Conservation (phyloP, 169 alveolate species). For the Plasmodium gaboni region DNA sequence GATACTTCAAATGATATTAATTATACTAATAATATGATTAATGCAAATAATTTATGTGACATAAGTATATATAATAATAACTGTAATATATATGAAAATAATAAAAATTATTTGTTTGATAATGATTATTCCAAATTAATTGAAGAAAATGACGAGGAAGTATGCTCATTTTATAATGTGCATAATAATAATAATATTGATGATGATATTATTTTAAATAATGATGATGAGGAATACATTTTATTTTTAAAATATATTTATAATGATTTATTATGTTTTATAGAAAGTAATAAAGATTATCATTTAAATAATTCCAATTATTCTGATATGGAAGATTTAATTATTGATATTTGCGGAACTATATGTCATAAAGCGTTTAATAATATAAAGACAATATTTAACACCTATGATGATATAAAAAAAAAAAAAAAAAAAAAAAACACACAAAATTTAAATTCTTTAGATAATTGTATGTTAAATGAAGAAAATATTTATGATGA, state of each 20-base stretch:
- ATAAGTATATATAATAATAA: no score
- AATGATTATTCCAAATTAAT: no score
- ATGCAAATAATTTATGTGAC: no score
- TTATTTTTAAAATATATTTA: slow-evolving; percentile 58
- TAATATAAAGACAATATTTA: slow-evolving; percentile 39
- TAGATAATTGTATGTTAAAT: neutral
- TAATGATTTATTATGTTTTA: slow-evolving; percentile 51
- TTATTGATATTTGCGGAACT: slow-evolving; percentile 30
- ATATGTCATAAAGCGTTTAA: slow-evolving; percentile 29
- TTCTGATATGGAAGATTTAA: slow-evolving; percentile 49
- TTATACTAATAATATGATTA: no score
- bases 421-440: neutral
- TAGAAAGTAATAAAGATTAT: slow-evolving; percentile 44
- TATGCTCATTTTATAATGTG: no score
- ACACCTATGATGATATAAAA: neutral
- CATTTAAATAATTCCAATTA: slow-evolving; percentile 22
- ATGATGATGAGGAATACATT: slow-evolving; percentile 65
- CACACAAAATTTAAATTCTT: neutral
- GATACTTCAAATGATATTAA: no score
- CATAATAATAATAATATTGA: neutral
- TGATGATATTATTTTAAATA: neutral
- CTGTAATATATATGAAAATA: no score
- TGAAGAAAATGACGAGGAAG: no score
- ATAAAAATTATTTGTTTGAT: no score
- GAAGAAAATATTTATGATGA: neutral